A percentile compares a stretch with the other conserved stretches of the same genome.
These are phyloP conservation scores for Rhododendron henanense DNA, from an alignment of 148 eudicot species.

Conservation along the genomic window DNA sequence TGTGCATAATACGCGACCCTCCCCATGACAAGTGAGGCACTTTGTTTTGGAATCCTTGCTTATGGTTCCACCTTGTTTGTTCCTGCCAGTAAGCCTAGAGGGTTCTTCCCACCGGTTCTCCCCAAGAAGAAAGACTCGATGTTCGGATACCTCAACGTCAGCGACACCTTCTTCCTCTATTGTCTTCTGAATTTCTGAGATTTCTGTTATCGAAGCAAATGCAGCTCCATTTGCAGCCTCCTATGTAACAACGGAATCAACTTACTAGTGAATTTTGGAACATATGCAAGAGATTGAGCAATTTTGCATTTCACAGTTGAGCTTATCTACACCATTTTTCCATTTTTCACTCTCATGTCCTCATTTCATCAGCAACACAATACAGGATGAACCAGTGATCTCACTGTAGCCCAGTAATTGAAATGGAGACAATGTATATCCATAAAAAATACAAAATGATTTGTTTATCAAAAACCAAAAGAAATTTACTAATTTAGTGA, in stretches of 20 bases:
- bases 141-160: slow-evolving; percentile 25
- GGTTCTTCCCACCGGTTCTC: slow-evolving; percentile 98
- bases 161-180: slow-evolving; percentile 26
- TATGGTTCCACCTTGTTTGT: slow-evolving; percentile 28
- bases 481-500: not conserved
- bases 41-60: slow-evolving; percentile 29
- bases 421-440: not conserved
- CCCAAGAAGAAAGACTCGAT: slow-evolving; percentile 85
- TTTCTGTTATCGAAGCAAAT: slow-evolving; percentile 28
- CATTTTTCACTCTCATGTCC: not conserved
- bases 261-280: not conserved
- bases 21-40: slow-evolving; percentile 76
- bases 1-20: slow-evolving; percentile 76
- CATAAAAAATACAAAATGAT: not conserved
- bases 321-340: not conserved
- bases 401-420: not conserved
- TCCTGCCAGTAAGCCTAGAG: slow-evolving; percentile 54
- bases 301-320: not conserved
- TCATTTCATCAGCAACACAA: not conserved
- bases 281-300: not conserved
- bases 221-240: slow-evolving; percentile 61
- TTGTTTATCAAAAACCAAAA: not conserved
- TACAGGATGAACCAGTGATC: not conserved
- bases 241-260: slow-evolving; percentile 16
- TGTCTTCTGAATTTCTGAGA: slow-evolving; percentile 40